Percentiles rank a stretch among this genome's conserved stretches.
These are phyloP conservation scores for Gossypium trilobum DNA, from an alignment of 441 rosid species.

Conservation along the genomic window DNA sequence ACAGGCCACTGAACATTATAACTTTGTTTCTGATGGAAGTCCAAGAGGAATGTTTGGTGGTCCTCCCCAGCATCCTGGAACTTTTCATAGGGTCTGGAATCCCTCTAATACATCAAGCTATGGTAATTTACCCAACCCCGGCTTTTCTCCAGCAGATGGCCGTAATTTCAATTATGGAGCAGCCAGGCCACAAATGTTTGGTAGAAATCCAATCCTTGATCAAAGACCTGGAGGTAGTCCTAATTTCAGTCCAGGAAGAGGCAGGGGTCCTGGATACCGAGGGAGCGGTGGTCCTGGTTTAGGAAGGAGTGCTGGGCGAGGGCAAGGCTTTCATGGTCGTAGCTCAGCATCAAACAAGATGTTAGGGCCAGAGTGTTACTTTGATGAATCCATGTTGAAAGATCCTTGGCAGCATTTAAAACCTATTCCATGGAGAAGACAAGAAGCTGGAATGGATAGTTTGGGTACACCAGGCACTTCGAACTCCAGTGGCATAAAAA, in stretches of 20 bases:
- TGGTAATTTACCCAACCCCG: constrained; percentile 12
- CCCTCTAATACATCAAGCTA: constrained; percentile 21
- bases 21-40: constrained; percentile 18
- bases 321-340: constrained; percentile 24
- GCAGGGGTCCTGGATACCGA: constrained; percentile 32
- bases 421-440: constrained; percentile 49
- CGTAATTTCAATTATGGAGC: constrained; percentile 22
- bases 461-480: constrained; percentile 22
- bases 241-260: constrained; percentile 34
- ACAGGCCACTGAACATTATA: constrained; percentile 21
- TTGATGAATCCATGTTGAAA: constrained; percentile 53
- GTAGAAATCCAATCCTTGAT: constrained; percentile 23
- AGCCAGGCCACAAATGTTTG: constrained; percentile 29
- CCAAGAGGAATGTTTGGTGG: constrained; percentile 26
- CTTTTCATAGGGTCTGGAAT: constrained; percentile 21
- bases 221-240: constrained; percentile 23
- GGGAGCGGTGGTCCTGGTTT: constrained; percentile 24
- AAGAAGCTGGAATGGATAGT: constrained; percentile 24
- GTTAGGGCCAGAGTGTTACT: constrained; percentile 36
- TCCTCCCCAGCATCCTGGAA: constrained; percentile 34
- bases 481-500: constrained; percentile 35
- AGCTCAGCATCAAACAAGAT: constrained; percentile 18
- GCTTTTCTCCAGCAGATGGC: constrained; percentile 24
- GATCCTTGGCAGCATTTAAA: constrained; percentile 63
- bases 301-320: constrained; percentile 40